A percentile compares a stretch with the other conserved stretches of the same genome.
Evolutionary conservation across 495 filamentous ascomycete genomes (phyloP).

Genomic region (Tuber aestivum): DNA sequence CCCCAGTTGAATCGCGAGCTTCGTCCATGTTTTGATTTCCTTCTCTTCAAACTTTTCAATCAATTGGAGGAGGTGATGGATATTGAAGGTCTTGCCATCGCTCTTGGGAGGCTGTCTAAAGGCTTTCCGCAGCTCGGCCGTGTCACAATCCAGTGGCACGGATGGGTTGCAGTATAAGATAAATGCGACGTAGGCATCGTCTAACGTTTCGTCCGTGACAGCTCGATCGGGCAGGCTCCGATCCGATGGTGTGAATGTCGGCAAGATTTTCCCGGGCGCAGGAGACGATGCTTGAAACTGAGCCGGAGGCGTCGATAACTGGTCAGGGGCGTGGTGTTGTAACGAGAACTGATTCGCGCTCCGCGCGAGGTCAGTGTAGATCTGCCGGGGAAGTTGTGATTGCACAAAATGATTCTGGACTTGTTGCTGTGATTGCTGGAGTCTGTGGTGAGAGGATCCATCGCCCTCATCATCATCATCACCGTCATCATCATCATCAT

Average conservation of each 20-base stretch:
- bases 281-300: slow-evolving; percentile 32
- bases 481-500: background rate
- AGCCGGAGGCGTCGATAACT: slow-evolving; percentile 22
- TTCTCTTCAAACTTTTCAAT: slow-evolving; percentile 76
- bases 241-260: slow-evolving; percentile 38
- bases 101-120: slow-evolving; percentile 84
- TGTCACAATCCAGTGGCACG: slow-evolving; percentile 64
- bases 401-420: slow-evolving; percentile 27
- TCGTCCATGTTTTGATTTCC: slow-evolving; percentile 94
- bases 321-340: slow-evolving; percentile 29
- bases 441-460: slow-evolving; percentile 18
- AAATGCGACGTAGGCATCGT: slow-evolving; percentile 81
- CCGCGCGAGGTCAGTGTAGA: slow-evolving; percentile 40
- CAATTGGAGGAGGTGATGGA: slow-evolving; percentile 72
- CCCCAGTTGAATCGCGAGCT: slow-evolving; percentile 79
- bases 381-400: slow-evolving; percentile 30
- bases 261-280: slow-evolving; percentile 26
- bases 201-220: slow-evolving; percentile 68
- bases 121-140: slow-evolving; percentile 65
- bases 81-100: slow-evolving; percentile 86
- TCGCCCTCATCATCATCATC: slow-evolving; percentile 6
- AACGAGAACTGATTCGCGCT: slow-evolving; percentile 38
- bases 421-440: slow-evolving; percentile 26
- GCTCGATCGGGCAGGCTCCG: slow-evolving; percentile 59
- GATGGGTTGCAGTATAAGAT: slow-evolving; percentile 88